These are phyloP conservation scores for Botrytis galanthina DNA, from an alignment of 2,329 filamentous ascomycete genomes.

Conservation along the genomic window DNA sequence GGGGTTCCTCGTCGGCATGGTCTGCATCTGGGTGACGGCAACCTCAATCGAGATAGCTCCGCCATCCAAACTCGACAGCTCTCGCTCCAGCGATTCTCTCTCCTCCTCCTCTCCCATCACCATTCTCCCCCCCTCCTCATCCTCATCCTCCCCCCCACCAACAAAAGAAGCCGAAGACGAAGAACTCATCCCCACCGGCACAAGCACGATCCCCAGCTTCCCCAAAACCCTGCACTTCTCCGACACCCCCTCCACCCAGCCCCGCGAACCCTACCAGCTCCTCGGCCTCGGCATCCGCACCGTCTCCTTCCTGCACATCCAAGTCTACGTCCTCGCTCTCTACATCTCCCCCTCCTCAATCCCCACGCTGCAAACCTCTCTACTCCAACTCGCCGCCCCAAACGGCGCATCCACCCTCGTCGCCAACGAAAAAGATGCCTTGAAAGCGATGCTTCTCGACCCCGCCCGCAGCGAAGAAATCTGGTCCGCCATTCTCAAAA, in stretches of 20 bases:
- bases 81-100: slow-evolving; percentile 36
- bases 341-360: slow-evolving; percentile 87
- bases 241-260: slow-evolving; percentile 72
- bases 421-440: slow-evolving; percentile 71
- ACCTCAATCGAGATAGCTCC: slow-evolving; percentile 33
- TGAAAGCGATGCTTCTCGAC: slow-evolving; percentile 70
- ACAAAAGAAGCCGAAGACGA: slow-evolving; percentile 15
- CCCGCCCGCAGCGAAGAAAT: slow-evolving; percentile 65
- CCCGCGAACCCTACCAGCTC: slow-evolving; percentile 70
- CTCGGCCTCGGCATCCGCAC: slow-evolving; percentile 84
- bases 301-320: slow-evolving; percentile 84
- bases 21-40: slow-evolving; percentile 37
- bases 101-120: slow-evolving; percentile 38
- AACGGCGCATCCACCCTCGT: slow-evolving; percentile 75
- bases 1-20: slow-evolving; percentile 35
- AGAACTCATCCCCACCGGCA: slow-evolving; percentile 43
- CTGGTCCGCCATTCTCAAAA: slow-evolving; percentile 69
- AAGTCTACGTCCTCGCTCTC: slow-evolving; percentile 92
- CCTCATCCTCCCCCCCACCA: too few species aligned
- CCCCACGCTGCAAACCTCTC: slow-evolving; percentile 70
- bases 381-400: slow-evolving; percentile 74
- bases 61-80: slow-evolving; percentile 17
- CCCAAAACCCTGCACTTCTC: slow-evolving; percentile 80
- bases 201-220: slow-evolving; percentile 36
- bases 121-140: slow-evolving; percentile 33